Base-by-base conservation (phyloP, 257 asterid species). In the Echium plantagineum region DNA sequence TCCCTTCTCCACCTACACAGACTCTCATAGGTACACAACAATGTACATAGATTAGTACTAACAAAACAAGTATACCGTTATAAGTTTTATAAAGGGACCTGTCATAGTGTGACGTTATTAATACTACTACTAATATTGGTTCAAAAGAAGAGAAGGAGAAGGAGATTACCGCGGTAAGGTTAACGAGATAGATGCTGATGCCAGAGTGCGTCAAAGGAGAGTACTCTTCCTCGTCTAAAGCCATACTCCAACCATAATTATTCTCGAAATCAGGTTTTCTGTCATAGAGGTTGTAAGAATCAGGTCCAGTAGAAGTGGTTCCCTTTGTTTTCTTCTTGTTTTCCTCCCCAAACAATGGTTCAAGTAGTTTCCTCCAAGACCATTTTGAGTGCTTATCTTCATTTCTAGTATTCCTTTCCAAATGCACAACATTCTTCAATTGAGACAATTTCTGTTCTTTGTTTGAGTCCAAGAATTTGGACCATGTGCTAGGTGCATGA, bases 211-310 rank as follows among this genome's bases (percentile, higher is more conserved):
- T 35, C 16, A 91, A 91, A 49, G 94, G 90, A 16, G 72, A 55
- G 60, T 88, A 91, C 53, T 84, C 87, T 3, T 72, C 30, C 59
- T 81, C 75, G 13, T 81, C 85, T 63, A 91, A 65, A 0, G 94
- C 98, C 46, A 68, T 52, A 79, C 94, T 91, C 85, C 78, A 88
- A 0, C 98, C 98, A 5, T 85, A 88, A 9, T 88, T 60, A 55
- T 88, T 88, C 69, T 68, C 35, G 75, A 80, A 88, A 60, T 81
- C 94, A 20, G 94, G 78, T 32, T 76, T 74, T 6, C 75, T 52
- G 5, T 78, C 78, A 15, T 73, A 86, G 48, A 91, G 54, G 70
- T 91, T 91, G 64, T 74, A 85, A 6, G 98, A 52, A 3, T 84
- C 87, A 0, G 89, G 86, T 2, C 81, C 90, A 59, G 32, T 28